phyloP scores from a whole-genome alignment of 2,329 filamentous ascomycete species.

The Periconia sp. region DNA sequence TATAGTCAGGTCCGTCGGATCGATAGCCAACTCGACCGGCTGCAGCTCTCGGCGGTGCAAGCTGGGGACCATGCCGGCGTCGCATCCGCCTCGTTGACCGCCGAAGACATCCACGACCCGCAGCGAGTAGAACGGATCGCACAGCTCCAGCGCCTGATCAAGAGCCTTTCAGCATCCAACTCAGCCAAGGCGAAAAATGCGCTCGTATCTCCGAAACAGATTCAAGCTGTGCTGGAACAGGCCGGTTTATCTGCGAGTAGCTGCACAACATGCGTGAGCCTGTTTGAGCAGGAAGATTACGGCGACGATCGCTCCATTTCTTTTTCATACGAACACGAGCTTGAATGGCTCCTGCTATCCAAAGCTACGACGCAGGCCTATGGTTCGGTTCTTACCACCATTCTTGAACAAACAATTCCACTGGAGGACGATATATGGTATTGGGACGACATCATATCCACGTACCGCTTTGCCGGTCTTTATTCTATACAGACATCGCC shows the following conservation, averaged over 20 bases:
- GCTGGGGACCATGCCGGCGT: slow-evolving; percentile 25
- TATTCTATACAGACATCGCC: slow-evolving; percentile 89
- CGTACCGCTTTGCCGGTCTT: slow-evolving; percentile 74
- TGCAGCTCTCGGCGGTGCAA: slow-evolving; percentile 51
- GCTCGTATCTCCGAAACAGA: slow-evolving; percentile 57
- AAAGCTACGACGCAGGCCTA: slow-evolving; percentile 93
- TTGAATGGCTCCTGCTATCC: slow-evolving; percentile 87
- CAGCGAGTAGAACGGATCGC: slow-evolving; percentile 53
- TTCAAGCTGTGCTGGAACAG: slow-evolving; percentile 64
- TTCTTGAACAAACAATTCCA: slow-evolving; percentile 81
- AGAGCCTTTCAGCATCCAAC: slow-evolving; percentile 69
- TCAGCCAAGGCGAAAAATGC: slow-evolving; percentile 64
- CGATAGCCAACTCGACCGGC: slow-evolving; percentile 59
- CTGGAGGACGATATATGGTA: slow-evolving; percentile 90
- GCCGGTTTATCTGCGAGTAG: slow-evolving; percentile 55
- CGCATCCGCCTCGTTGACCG: slow-evolving; percentile 21
- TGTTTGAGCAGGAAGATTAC: slow-evolving; percentile 35
- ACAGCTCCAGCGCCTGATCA: slow-evolving; percentile 68
- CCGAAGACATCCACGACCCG: slow-evolving; percentile 37
- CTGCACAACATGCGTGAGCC: slow-evolving; percentile 42
- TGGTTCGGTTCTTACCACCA: slow-evolving; percentile 72
- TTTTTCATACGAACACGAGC: slow-evolving; percentile 66
- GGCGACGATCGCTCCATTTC: slow-evolving; percentile 28
- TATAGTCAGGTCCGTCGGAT: slow-evolving; percentile 58
- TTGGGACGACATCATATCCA: slow-evolving; percentile 86